A percentile compares a stretch with the other conserved stretches of the same genome.
These are phyloP conservation scores for Xylariaceae sp. DNA, from an alignment of 2,329 filamentous ascomycete species.

Conservation along the genomic window DNA sequence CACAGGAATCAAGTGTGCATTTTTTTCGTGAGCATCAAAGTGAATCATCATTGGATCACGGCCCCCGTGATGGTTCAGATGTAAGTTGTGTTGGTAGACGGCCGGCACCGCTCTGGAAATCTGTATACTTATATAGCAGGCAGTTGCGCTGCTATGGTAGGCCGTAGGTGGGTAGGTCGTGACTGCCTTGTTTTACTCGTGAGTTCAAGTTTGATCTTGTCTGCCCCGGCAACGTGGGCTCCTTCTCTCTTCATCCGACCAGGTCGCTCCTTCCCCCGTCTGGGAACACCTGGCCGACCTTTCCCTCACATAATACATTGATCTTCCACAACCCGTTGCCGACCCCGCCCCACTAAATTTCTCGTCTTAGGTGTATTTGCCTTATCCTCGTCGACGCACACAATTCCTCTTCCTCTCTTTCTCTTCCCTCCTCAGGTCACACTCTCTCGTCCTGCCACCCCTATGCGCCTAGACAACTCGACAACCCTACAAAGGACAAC, in stretches of 20 bases:
- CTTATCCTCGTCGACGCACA: constrained; percentile 17
- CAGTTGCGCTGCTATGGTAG: not conserved
- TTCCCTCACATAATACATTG: not conserved
- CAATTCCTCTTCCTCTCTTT: constrained; percentile 15
- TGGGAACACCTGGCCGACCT: not conserved
- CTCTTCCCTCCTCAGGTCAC: constrained; percentile 22
- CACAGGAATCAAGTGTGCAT: constrained; percentile 8
- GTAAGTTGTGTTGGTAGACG: not conserved
- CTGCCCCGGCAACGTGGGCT: not conserved
- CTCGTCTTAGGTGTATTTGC: constrained; percentile 1
- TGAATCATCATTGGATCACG: not conserved
- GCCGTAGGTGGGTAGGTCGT: not conserved
- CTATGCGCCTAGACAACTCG: constrained; percentile 14
- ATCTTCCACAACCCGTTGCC: not conserved
- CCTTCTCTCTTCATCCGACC: not conserved
- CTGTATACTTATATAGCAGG: constrained; percentile 3
- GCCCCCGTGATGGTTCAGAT: not conserved
- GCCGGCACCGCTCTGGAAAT: not conserved
- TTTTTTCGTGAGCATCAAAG: constrained; percentile 3
- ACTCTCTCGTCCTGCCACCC: constrained; percentile 5
- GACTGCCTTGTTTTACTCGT: not conserved
- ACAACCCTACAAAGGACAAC: constrained; percentile 16
- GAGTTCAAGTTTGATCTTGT: not conserved
- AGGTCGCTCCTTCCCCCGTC: not conserved
- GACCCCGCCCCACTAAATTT: constrained; percentile 1